Evolutionary conservation across 768 basidiomycete genomes (phyloP), one percentile per base, ranked within the genome.

Genomic region (Leucosporidium scottii): DNA sequence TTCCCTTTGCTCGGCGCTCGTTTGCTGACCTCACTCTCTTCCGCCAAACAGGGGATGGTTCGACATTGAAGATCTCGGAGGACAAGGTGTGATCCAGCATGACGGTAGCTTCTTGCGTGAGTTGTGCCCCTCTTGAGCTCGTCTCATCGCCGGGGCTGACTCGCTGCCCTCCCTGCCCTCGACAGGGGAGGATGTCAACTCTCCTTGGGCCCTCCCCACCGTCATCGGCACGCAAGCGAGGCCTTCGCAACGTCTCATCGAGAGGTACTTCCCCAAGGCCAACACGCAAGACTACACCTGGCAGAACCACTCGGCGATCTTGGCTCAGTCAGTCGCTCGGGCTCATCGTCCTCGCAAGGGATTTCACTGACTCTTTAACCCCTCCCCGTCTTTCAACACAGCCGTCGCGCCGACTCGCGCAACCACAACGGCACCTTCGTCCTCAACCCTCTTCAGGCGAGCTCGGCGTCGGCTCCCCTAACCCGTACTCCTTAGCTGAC

Each of bases 11-110:
- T 44, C 39, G 39, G 39, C 39, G 39, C 39, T 44, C 39, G 2
- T 15, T 44, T 13, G 15, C 39, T 44, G 39, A 44, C 39, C 39
- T 34, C 34, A 5, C 39, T 44, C 39, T 10, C 39, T 44, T 10
- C 39, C 34, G 34, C 9, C n/a, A n/a, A n/a, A 34, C 34, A 56
- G 66, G 9, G 62, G 62, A 57, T 59, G 57, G 57, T 39, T 67
- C 44, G 66, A 67, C 48, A 61, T 67, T 30, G 57, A 48, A 8
- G 66, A 63, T 28, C 20, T 67, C 51, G 58, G 49, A 23, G 59
- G 51, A 3, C 56, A 58, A 51, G 61, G 61, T 17, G 61, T 67
- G 58, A 62, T 67, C n/a, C 50, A 67, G 50, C 66, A 67, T 61
- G 66, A 67, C 47, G 66, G 66, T 8, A 53, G 49, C 39, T 44